Evolutionary conservation across 176 grass and related monocot genomes (phyloP).

Genomic region (Coix lacrymajobi): DNA sequence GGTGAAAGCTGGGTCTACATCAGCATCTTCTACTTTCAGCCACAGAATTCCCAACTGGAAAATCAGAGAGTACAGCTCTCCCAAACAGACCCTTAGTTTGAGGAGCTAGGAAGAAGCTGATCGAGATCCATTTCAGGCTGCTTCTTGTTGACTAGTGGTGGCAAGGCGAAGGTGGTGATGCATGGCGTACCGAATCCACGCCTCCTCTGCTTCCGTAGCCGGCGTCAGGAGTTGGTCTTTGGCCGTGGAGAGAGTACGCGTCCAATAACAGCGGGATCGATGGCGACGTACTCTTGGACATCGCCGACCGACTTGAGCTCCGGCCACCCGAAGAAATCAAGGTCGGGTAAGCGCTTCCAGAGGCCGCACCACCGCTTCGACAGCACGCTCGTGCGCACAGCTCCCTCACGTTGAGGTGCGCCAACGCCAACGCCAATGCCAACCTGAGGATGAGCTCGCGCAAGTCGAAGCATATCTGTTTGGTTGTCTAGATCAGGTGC

Average conservation of each 20-base stretch:
- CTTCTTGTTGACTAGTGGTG: too few species aligned
- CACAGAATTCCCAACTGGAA: too few species aligned
- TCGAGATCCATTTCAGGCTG: neutral
- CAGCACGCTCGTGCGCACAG: neutral
- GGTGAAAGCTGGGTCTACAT: neutral
- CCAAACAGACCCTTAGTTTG: too few species aligned
- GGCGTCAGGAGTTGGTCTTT: neutral
- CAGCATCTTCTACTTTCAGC: too few species aligned
- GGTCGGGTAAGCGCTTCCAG: neutral
- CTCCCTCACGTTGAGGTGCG: neutral
- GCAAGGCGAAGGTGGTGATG: neutral
- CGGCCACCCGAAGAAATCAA: neutral
- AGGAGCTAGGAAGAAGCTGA: neutral
- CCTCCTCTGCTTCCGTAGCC: neutral
- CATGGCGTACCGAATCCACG: neutral
- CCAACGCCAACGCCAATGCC: too few species aligned
- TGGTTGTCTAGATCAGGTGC: too few species aligned
- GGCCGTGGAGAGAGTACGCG: neutral
- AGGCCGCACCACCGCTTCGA: slow-evolving; percentile 1
- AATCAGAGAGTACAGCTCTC: too few species aligned
- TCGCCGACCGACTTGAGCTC: neutral
- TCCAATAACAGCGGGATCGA: neutral
- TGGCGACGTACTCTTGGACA: neutral
- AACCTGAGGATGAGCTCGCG: neutral
- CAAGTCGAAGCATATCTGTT: too few species aligned